Conservation (phyloP, 306 rosid species). For the Carpinus viminea region DNA sequence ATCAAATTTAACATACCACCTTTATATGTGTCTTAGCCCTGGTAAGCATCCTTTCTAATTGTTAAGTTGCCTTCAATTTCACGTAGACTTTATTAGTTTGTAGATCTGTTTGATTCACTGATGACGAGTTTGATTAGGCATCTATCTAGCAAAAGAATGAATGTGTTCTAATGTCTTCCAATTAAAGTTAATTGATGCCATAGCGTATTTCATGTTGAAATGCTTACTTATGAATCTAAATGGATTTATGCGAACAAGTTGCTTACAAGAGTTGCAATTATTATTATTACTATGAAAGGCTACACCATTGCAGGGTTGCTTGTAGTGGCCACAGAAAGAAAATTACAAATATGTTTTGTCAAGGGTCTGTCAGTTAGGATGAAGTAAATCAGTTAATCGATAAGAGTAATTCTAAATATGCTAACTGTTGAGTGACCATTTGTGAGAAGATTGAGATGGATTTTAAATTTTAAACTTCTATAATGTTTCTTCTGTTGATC, state of each 20-base stretch:
- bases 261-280: not conserved
- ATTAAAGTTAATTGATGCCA: not conserved
- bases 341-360: not conserved
- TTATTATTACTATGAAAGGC: not conserved
- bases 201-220: not conserved
- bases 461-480: not conserved
- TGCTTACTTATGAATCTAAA: not conserved
- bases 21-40: slow-evolving; percentile 78
- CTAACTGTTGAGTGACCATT: not conserved
- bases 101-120: not conserved
- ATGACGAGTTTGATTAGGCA: not conserved
- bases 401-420: not conserved
- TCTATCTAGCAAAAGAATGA: not conserved
- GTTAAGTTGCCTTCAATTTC: slow-evolving; percentile 7
- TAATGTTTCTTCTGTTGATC: not conserved
- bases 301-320: not conserved
- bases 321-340: not conserved
- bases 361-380: not conserved
- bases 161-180: not conserved
- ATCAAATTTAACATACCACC: slow-evolving; percentile 77
- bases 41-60: slow-evolving; percentile 38
- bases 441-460: not conserved
- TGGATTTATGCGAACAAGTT: not conserved
- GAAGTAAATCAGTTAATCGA: not conserved
- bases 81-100: not conserved